These are phyloP conservation scores for Dioszegia aurantiaca DNA, from an alignment of 768 basidiomycete species.

Conservation along the genomic window DNA sequence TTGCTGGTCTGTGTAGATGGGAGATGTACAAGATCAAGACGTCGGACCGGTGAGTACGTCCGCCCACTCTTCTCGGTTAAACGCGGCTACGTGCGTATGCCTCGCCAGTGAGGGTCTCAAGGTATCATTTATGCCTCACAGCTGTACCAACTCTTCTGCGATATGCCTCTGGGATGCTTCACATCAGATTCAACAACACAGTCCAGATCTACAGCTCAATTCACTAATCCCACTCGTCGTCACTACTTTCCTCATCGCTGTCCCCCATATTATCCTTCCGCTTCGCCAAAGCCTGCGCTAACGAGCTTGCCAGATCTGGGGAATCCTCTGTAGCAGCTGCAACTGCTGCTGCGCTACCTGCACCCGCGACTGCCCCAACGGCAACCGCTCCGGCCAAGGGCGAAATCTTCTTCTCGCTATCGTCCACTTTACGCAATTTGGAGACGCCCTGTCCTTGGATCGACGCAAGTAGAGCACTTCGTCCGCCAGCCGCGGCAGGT, in stretches of 20 bases:
- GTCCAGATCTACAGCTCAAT: not conserved
- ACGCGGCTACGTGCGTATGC: too few species aligned
- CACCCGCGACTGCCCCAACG: constrained; percentile 31
- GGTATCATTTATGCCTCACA: too few species aligned
- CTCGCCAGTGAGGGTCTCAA: too few species aligned
- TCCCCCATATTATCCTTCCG: constrained; percentile 85
- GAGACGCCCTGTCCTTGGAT: constrained; percentile 79
- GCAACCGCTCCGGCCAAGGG: constrained; percentile 36
- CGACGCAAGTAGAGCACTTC: constrained; percentile 67
- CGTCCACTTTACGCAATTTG: constrained; percentile 62
- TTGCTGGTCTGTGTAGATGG: too few species aligned
- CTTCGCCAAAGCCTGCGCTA: constrained; percentile 77
- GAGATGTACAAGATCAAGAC: too few species aligned
- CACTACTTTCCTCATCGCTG: constrained; percentile 66
- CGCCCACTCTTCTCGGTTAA: too few species aligned
- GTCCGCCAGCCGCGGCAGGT: constrained; percentile 32
- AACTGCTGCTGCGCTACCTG: constrained; percentile 29
- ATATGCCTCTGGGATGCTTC: not conserved
- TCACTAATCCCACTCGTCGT: constrained; percentile 50
- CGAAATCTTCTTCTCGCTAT: constrained; percentile 39
- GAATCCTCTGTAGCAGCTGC: constrained; percentile 41
- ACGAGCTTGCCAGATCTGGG: constrained; percentile 74
- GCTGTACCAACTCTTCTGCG: too few species aligned
- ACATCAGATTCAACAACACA: not conserved
- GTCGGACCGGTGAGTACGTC: too few species aligned